Evolutionary conservation across 192 early-diverging fungal genomes (phyloP), one percentile per base, ranked within the genome.

Genomic region (Borealophlyctis nickersoniae): DNA sequence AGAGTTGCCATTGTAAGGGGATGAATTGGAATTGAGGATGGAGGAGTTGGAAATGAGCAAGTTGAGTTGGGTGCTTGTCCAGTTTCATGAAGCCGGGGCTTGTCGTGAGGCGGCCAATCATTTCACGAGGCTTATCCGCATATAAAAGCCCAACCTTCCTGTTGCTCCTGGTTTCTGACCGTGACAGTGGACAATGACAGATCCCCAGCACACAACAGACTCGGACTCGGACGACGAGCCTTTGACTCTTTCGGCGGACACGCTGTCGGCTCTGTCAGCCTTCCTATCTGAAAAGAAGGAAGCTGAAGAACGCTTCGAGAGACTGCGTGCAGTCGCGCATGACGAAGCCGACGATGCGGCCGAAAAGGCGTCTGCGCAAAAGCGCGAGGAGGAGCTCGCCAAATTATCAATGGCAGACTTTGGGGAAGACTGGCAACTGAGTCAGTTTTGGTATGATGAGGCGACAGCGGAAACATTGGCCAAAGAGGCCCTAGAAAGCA

Each of bases 381-480:
- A 14, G 54, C 2, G 4, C 23, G 54, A 58, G 36, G 65, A 24
- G 30, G 16, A 59, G 31, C 13, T 14, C 27, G 58, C 76, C 32
- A 48, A 68, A 32, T 19, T 74, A 9, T 69, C 77, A 34, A 91
- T 91, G 82, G 75, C 77, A 19, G 74, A 71, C 39, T 92, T 91
- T 75, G 79, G 77, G 30, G 89, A 92, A 65, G 88, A 92, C 72
- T 91, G 91, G 91, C 89, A 92, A 71, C 58, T 80, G 32, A 65
- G 58, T 7, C 65, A 66, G 52, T 77, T 36, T 52, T 70, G 57
- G 86, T 86, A 86, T 60, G 69, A 74, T 61, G 73, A 77, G 33
- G 71, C 66, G 0, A 87, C 83, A 0, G 73, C 78, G 5, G 48
- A 72, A 3, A 73, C 69, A 36, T 39, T 87, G 14, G 80, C 82